Evolutionary conservation across 768 basidiomycete species (phyloP), one percentile per base, ranked within the genome.

Genomic region (Rhizopogon roseolus): DNA sequence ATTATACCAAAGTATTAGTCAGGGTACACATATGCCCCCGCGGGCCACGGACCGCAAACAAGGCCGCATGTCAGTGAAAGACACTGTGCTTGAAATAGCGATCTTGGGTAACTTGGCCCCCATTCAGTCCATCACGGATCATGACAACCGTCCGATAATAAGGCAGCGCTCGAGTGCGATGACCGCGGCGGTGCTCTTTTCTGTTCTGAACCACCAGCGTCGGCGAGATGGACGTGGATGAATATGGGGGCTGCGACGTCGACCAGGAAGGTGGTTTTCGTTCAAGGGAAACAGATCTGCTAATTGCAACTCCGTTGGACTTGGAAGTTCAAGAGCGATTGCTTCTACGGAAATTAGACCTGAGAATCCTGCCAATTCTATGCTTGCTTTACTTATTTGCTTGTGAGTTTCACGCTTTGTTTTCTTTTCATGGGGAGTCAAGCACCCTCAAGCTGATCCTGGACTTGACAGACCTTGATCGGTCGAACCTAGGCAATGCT

Each of bases 401-500:
- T 29, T 90, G 88, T 86, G 54, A 66, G 85, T 78, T 43, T 40
- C 14, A n/a, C 13, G 4, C 48, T 4, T 46, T 46, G 38, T 34
- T 36, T 39, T 22, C 13, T 36, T 36, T 10, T 41, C 25, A 14
- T 2, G 9, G 17, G 4, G 17, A 36, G 14, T n/a, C 17, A 10
- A 50, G 22, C 3, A 22, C 22, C 3, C 22, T 11, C 28, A 22
- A 32, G 45, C 41, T 53, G 42, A 53, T 49, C 14, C 8, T 34
- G 16, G 40, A 14, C 17, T 51, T 46, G 28, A 41, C 37, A 71
- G 68, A 84, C 64, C 74, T 93, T 48, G 90, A 92, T 66, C 80
- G 90, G 51, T 83, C 85, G 0, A 90, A 90, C 63, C 63, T 90
- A 40, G 90, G 89, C 14, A 91, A 92, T 63, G 90, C 90, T 44